phyloP scores from a whole-genome alignment of 495 filamentous ascomycete genomes.

The Hypoxylon crocopeplum region DNA sequence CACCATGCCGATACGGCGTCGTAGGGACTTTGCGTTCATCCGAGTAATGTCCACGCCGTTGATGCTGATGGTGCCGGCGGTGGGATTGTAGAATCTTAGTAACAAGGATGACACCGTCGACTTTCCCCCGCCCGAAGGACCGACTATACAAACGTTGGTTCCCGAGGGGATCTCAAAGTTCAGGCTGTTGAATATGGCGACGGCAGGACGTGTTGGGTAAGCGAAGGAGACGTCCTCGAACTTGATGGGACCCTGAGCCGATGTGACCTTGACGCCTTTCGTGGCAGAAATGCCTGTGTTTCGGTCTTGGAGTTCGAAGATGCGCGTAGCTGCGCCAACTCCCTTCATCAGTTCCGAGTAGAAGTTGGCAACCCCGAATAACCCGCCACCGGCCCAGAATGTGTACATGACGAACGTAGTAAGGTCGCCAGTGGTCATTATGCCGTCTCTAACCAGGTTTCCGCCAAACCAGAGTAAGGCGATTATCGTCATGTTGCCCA shows the following conservation, averaged over 20 bases:
- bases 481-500: constrained; percentile 94
- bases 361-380: constrained; percentile 93
- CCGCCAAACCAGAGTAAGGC: constrained; percentile 91
- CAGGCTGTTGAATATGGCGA: constrained; percentile 87
- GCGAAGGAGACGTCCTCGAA: constrained; percentile 86
- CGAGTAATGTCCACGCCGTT: constrained; percentile 80
- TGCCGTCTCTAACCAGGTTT: constrained; percentile 82
- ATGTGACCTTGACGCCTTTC: constrained; percentile 74
- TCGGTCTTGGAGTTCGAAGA: constrained; percentile 96
- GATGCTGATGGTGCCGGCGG: constrained; percentile 77
- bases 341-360: constrained; percentile 99
- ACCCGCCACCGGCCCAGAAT: constrained; percentile 86
- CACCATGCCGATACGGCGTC: constrained; percentile 92
- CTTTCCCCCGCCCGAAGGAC: constrained; percentile 93
- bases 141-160: constrained; percentile 94
- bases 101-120: constrained; percentile 89
- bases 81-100: constrained; percentile 89
- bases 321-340: constrained; percentile 89
- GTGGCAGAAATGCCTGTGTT: constrained; percentile 86
- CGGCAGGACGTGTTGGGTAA: constrained; percentile 89
- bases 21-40: constrained; percentile 95
- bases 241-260: constrained; percentile 84
- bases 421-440: constrained; percentile 88
- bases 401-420: constrained; percentile 99
- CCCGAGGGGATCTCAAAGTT: constrained; percentile 91